phyloP scores from a whole-genome alignment of 768 basidiomycete species.

The Wakefieldia striispora region DNA sequence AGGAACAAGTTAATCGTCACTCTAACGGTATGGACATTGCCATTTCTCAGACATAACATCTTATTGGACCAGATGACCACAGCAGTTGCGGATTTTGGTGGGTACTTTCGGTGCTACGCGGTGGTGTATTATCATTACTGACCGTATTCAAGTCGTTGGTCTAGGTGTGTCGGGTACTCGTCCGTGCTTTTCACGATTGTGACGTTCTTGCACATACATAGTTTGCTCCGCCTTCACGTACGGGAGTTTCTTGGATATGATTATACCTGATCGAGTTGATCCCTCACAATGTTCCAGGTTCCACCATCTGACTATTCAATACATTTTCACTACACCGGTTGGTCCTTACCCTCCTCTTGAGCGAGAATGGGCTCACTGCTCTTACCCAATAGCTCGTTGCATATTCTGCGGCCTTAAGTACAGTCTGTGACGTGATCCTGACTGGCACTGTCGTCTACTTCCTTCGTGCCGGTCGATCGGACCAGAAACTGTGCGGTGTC shows the following conservation, averaged over 20 bases:
- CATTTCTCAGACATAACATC: neutral
- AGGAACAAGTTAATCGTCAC: neutral
- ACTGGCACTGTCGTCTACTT: constrained; percentile 4
- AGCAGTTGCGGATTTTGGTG: constrained; percentile 1
- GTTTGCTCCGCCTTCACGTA: constrained; percentile 2
- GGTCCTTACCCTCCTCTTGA: neutral
- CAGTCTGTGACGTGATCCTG: constrained; percentile 1
- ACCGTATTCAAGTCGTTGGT: constrained; percentile 4
- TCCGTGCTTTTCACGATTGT: neutral
- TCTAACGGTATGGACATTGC: constrained; percentile 1
- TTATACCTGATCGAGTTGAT: neutral
- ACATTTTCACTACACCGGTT: constrained; percentile 7
- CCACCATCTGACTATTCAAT: neutral
- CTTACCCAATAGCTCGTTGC: neutral
- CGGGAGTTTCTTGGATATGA: neutral
- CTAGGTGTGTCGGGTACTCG: neutral
- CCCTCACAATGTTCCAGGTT: neutral
- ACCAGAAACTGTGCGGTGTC: neutral
- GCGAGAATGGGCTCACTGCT: neutral
- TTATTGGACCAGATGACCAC: neutral
- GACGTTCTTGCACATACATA: neutral
- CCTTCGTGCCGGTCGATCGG: neutral
- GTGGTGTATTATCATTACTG: neutral
- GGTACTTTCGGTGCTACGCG: neutral
- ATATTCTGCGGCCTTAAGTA: neutral